Evolutionary conservation across 2,329 filamentous ascomycete genomes (phyloP).

Genomic region (Myriosclerotinia curreyana): DNA sequence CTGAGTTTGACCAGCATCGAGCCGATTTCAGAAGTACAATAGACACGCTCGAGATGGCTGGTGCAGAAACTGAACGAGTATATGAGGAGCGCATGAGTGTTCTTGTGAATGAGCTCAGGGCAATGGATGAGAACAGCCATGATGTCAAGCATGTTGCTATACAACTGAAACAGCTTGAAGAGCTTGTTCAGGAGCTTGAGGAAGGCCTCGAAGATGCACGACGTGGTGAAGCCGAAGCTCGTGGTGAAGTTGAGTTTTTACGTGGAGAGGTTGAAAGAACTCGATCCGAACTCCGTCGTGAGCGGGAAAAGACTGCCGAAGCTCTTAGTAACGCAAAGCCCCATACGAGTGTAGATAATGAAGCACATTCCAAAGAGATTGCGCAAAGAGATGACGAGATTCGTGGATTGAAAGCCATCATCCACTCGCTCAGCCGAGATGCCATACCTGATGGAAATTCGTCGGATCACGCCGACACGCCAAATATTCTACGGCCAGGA

Average conservation of each 20-base stretch:
- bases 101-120: conserved; percentile 76
- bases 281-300: conserved; percentile 79
- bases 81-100: conserved; percentile 93
- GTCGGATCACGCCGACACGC: conserved; percentile 37
- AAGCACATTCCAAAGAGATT: conserved; percentile 65
- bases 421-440: conserved; percentile 87
- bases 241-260: conserved; percentile 93
- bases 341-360: conserved; percentile 43
- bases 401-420: conserved; percentile 92
- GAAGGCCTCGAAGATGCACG: conserved; percentile 94
- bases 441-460: conserved; percentile 43
- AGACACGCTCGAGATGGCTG: conserved; percentile 92
- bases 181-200: conserved; percentile 93
- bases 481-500: conserved; percentile 34
- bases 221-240: conserved; percentile 89
- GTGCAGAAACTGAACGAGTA: conserved; percentile 90
- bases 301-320: conserved; percentile 76
- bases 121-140: conserved; percentile 76
- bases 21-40: conserved; percentile 97
- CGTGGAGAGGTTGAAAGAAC: conserved; percentile 92
- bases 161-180: conserved; percentile 92
- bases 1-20: conserved; percentile 90
- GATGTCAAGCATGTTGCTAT: conserved; percentile 89
- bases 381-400: conserved; percentile 98
- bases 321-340: conserved; percentile 49